Evolutionary conservation across 1,284 basidiomycete species (phyloP), one percentile per base, ranked within the genome.

Genomic region (Ceraceosorus guamensis): DNA sequence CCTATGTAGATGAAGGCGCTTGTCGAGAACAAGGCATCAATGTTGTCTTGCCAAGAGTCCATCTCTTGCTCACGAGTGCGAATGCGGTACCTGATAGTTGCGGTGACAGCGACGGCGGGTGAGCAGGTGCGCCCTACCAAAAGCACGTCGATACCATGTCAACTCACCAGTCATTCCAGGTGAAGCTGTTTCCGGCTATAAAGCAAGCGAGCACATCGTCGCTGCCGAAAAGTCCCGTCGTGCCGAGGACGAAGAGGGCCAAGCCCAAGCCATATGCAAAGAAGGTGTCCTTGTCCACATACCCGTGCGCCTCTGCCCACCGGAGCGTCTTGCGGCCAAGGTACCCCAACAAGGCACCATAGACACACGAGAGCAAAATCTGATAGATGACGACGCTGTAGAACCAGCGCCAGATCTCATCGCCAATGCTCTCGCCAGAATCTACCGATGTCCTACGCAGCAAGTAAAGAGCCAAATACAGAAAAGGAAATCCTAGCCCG

Each of bases 1-100:
- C 70, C 79, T 35, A 78, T 76, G 62, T 78, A 79, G 57, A 79
- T 77, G 53, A 78, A 79, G 6, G 73, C 70, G 14, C 66, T 78
- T 35, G 76, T 75, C 70, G 80, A 81, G 48, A 82, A 74, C 0
- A 83, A 71, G 43, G 78, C 76, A 61, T 82, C 81, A 59, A 82
- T 79, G 41, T 82, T 80, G 52, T 82, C 81, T 62, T 83, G 81
- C 11, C 46, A 45, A 61, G 82, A 81, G 4, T 79, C 76, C 51
- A 79, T 78, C 46, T 81, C 80, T 59, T 82, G 80, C 11, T 46
- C 52, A 31, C 48, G 52, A 4, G 79, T 80, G 51, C 81, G 72
- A 32, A 79, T 67, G 2, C 81, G 72, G 71, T 79, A 81, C 61
- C n/a, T n/a, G n/a, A n/a, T n/a, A n/a, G n/a, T n/a, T n/a, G n/a